Evolutionary conservation across 2,329 filamentous ascomycete genomes (phyloP).

Genomic region (Aspergillus viridinutans): DNA sequence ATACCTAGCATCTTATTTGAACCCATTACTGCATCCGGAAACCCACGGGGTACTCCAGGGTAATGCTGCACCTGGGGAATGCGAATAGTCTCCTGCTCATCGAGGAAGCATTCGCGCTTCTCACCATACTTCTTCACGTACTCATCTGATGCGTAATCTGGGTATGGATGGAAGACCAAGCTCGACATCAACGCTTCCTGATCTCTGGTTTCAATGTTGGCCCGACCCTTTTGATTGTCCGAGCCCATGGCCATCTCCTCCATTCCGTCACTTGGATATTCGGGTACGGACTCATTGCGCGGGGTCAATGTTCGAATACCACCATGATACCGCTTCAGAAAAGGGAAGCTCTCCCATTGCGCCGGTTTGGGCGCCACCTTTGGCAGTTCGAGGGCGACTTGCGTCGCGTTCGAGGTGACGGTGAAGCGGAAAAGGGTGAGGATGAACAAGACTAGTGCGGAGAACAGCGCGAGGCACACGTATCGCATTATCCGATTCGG

Average conservation of each 20-base stretch:
- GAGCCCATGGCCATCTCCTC: conserved; percentile 53
- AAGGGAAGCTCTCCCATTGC: conserved; percentile 79
- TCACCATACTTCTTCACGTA: conserved; percentile 56
- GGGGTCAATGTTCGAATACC: conserved; percentile 71
- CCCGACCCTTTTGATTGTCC: conserved; percentile 28
- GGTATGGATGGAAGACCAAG: conserved; percentile 64
- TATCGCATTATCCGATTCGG: conserved; percentile 73
- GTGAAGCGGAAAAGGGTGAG: conserved; percentile 70
- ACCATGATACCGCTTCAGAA: conserved; percentile 84
- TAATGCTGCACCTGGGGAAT: conserved; percentile 71
- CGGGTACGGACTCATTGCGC: conserved; percentile 63
- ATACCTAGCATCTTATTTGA: conserved; percentile 77
- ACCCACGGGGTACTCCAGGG: conserved; percentile 73
- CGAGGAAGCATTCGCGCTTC: conserved; percentile 73
- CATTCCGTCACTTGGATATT: conserved; percentile 66
- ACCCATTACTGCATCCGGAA: conserved; percentile 80
- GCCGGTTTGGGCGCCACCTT: conserved; percentile 62
- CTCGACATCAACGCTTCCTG: conserved; percentile 40
- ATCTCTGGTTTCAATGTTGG: conserved; percentile 18
- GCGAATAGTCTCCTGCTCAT: conserved; percentile 58
- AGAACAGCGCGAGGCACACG: conserved; percentile 67
- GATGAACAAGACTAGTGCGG: conserved; percentile 71
- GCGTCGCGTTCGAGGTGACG: conserved; percentile 40
- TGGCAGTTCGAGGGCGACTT: conserved; percentile 42
- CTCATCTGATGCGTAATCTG: conserved; percentile 54